Base-by-base conservation (phyloP, 805 yeast species). In the Hanseniaspora thailandica region DNA sequence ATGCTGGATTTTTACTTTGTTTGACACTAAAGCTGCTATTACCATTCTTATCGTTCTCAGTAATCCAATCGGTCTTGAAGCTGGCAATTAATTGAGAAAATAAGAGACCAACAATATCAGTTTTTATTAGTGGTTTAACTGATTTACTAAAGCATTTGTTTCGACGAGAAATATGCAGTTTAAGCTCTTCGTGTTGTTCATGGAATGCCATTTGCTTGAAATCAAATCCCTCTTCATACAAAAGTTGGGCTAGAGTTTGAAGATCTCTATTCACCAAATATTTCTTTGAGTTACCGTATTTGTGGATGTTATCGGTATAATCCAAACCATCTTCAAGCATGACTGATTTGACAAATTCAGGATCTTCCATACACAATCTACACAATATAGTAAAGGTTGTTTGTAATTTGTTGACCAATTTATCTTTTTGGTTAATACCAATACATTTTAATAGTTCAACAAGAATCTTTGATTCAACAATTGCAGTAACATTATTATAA, bases 341-440 rank as follows among this genome's bases (percentile, higher is more conserved):
- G 36, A 76, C 66, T 9, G 69, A 68, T 28, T 71, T 69, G 5
- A 86, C 67, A 12, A 76, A 67, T 0, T 71, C 73, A 0, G 69
- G 63, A 2, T 78, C 75, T 64, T 88, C 97, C 63, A 82, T 78
- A 55, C 88, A 81, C 43, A 84, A 71, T 62, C 96, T 75, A 1
- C 82, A 63, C 33, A 87, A 67, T 12, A 78, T 69, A 0, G 79
- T 70, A 20, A 81, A 69, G 1, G 77, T 64, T 5, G 73, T 68
- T 55, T 78, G 80, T 1, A 80, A 55, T 55, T 66, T 65, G 41
- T 68, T 67, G 2, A 70, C 66, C 45, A 65, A 68, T 17, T 71
- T 71, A 5, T 72, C 65, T 44, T 64, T 66, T 54, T 67, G 69
- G 40, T 56, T 59, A 4, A 60, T 55, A 6, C 71, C 69, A 35